Conservation (phyloP, 2,329 filamentous ascomycete genomes). For the Dendrostoma leiphaemia region DNA sequence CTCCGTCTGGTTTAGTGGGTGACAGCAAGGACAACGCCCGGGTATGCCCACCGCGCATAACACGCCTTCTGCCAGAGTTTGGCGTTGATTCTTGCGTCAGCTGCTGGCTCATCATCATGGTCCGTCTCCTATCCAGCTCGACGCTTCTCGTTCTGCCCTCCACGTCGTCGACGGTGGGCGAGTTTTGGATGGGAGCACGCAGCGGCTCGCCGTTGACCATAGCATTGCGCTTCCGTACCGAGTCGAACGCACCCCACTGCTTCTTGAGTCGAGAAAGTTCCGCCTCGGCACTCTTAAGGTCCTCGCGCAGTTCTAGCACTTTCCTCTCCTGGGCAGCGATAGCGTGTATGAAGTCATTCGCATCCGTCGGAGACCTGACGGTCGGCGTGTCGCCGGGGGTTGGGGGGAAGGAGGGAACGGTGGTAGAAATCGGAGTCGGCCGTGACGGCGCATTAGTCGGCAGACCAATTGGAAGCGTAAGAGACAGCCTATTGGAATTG, state of each 20-base stretch:
- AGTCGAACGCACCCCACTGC: constrained; percentile 78
- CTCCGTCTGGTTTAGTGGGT: constrained; percentile 49
- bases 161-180: constrained; percentile 16
- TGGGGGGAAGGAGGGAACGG: constrained; percentile 42
- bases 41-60: constrained; percentile 67
- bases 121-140: constrained; percentile 73
- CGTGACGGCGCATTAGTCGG: constrained; percentile 52
- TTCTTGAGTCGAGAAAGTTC: constrained; percentile 77
- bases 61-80: constrained; percentile 51
- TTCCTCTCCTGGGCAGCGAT: constrained; percentile 89
- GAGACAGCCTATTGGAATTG: constrained; percentile 56
- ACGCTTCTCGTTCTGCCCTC: constrained; percentile 42
- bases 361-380: constrained; percentile 48
- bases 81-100: constrained; percentile 36
- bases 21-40: constrained; percentile 78
- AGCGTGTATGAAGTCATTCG: constrained; percentile 75
- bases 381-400: constrained; percentile 48
- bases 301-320: constrained; percentile 87
- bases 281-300: constrained; percentile 77
- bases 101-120: constrained; percentile 55
- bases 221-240: constrained; percentile 70
- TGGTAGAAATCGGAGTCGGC: constrained; percentile 46
- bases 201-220: constrained; percentile 62
- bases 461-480: constrained; percentile 60
- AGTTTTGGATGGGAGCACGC: constrained; percentile 37